phyloP scores from a whole-genome alignment of 257 asterid genomes.

The Solanum lignicaule region DNA sequence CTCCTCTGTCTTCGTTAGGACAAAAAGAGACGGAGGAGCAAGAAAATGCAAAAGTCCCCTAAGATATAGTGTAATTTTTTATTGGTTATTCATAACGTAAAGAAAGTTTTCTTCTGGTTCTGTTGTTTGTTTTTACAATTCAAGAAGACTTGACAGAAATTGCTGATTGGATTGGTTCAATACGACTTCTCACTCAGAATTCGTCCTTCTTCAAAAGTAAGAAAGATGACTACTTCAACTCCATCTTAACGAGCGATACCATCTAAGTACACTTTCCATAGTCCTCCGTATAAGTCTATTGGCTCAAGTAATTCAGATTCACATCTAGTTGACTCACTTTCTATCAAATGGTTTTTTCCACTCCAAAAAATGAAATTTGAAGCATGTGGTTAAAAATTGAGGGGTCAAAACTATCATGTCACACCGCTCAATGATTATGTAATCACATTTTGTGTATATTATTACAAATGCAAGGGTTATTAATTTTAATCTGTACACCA shows the following conservation, averaged over 20 bases:
- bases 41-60: not conserved
- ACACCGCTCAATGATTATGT: not conserved
- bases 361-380: not conserved
- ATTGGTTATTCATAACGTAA: not conserved
- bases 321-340: not conserved
- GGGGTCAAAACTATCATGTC: not conserved
- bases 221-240: not conserved
- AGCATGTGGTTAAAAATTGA: not conserved
- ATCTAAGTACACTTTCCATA: not conserved
- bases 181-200: not conserved
- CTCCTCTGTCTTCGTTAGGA: conserved; percentile 14
- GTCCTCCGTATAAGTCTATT: not conserved
- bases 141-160: not conserved
- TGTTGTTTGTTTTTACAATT: not conserved
- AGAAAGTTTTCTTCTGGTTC: not conserved
- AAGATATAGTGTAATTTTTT: not conserved
- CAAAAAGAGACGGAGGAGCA: not conserved
- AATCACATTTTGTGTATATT: not conserved
- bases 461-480: not conserved
- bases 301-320: not conserved
- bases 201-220: not conserved
- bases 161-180: not conserved
- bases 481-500: not conserved
- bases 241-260: not conserved
- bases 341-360: not conserved